Evolutionary conservation across 202 grass and related monocot species (phyloP), one percentile per base, ranked within the genome.

Genomic region (Carex sylvatica): DNA sequence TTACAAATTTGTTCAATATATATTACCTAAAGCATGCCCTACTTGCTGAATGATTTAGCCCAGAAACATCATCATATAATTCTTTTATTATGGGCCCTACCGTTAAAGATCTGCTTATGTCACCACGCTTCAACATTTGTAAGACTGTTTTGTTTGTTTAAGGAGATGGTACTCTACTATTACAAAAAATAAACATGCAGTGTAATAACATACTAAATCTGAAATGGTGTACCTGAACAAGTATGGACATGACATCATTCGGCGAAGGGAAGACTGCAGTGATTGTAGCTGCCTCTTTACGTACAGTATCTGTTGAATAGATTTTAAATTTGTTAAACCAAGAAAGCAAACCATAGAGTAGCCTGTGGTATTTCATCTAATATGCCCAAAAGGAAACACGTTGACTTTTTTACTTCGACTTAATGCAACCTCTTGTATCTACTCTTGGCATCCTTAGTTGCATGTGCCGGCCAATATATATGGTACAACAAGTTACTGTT

Each of bases 191-290:
- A 59, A 85, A 16, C 12, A 54, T 72, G 84, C 70, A 59, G 24
- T 31, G 23, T 14, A 55, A 77, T 19, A 12, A 59, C 26, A 77
- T 77, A 74, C 15, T 30, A 59, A 59, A 53, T 54, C 15, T 77
- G 30, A 77, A 59, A 53, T 70, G 47, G 59, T 84, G 87, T 82
- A 93, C 96, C 93, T 99, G 96, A 77, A 99, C 96, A 88, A 99
- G 93, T 81, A 95, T 95, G 54, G 96, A 88, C 96, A 99, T 99
- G 78, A 99, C 96, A 89, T 99, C 96, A 83, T 89, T 99, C 4
- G 96, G 96, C 82, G 96, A 99, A 82, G 96, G 96, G 80, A 99
- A 99, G 52, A 99, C 96, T 58, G 96, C 89, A 56, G 82, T 93
- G 86, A 99, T 93, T 82, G 96, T 99, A 28, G 91, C 87, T 86